A percentile compares a stretch with the other conserved stretches of the same genome.
phyloP scores from a whole-genome alignment of 192 early-diverging fungal genomes.

The Backusella parvicylindrica region DNA sequence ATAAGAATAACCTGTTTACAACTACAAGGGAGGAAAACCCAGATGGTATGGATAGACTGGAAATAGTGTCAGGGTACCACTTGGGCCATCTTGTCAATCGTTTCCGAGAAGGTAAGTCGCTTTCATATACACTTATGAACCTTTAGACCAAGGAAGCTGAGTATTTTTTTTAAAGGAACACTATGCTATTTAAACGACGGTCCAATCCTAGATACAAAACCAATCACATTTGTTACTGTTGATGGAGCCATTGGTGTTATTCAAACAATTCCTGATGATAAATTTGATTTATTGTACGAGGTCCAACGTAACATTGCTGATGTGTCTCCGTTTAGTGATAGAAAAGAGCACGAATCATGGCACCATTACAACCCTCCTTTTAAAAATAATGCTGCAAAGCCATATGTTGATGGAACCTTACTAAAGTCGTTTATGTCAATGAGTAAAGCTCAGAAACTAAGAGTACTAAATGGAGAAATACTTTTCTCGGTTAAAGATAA shows the following conservation, averaged over 20 bases:
- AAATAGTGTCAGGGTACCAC: conserved; percentile 66
- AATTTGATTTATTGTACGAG: conserved; percentile 51
- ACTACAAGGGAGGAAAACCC: conserved; percentile 38
- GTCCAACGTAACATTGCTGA: conserved; percentile 65
- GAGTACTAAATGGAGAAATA: not conserved
- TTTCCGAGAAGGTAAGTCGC: conserved; percentile 63
- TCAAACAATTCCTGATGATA: conserved; percentile 57
- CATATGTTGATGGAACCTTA: conserved; percentile 89
- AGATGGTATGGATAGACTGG: conserved; percentile 29
- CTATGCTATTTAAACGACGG: conserved; percentile 51
- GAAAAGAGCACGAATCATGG: conserved; percentile 63
- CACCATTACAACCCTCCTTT: conserved; percentile 58
- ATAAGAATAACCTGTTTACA: conserved; percentile 56
- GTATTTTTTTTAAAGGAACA: not conserved
- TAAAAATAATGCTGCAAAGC: conserved; percentile 37
- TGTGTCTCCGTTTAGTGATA: conserved; percentile 53
- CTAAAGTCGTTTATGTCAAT: conserved; percentile 70
- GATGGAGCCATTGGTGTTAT: conserved; percentile 81
- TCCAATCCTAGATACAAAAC: conserved; percentile 44
- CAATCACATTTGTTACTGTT: conserved; percentile 73
- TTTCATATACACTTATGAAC: not conserved
- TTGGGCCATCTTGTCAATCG: conserved; percentile 81
- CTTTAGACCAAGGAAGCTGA: not conserved
- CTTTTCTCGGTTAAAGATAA: not conserved
- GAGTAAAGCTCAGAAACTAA: not conserved